phyloP scores from a whole-genome alignment of 371 early-diverging fungal genomes.

The Gilbertella persicaria region DNA sequence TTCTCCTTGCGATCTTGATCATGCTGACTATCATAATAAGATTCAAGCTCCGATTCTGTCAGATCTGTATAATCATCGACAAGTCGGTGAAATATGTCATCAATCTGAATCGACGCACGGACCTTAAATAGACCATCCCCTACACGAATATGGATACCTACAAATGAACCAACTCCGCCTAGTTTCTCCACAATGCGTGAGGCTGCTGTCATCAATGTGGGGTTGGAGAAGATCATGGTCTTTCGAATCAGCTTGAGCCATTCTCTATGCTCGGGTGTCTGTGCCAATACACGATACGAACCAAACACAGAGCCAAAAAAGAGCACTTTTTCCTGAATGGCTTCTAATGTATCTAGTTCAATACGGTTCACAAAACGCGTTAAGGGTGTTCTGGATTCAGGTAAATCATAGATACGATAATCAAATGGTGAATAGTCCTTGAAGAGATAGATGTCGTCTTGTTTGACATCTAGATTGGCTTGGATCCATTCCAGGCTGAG shows the following conservation, averaged over 20 bases:
- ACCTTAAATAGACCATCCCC: slow-evolving; percentile 56
- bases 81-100: slow-evolving; percentile 46
- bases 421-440: slow-evolving; percentile 57
- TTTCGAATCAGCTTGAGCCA: slow-evolving; percentile 40
- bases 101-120: slow-evolving; percentile 43
- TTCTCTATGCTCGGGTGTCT: slow-evolving; percentile 38
- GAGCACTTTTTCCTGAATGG: slow-evolving; percentile 42
- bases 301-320: slow-evolving; percentile 65
- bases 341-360: slow-evolving; percentile 42
- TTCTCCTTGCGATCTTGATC: slow-evolving; percentile 45
- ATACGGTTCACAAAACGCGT: slow-evolving; percentile 45
- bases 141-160: slow-evolving; percentile 58
- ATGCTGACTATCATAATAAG: slow-evolving; percentile 28
- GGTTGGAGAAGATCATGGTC: slow-evolving; percentile 54
- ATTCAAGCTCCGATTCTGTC: slow-evolving; percentile 27
- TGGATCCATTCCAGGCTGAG: slow-evolving; percentile 46
- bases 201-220: slow-evolving; percentile 45
- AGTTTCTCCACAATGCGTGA: slow-evolving; percentile 40
- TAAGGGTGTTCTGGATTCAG: slow-evolving; percentile 43
- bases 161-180: slow-evolving; percentile 43
- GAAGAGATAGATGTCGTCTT: slow-evolving; percentile 45
- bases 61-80: slow-evolving; percentile 45
- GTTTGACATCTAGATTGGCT: slow-evolving; percentile 5
- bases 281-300: slow-evolving; percentile 52
- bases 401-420: slow-evolving; percentile 54